Evolutionary conservation across 257 asterid genomes (phyloP).

Genomic region (Galeopsis tetrahit): DNA sequence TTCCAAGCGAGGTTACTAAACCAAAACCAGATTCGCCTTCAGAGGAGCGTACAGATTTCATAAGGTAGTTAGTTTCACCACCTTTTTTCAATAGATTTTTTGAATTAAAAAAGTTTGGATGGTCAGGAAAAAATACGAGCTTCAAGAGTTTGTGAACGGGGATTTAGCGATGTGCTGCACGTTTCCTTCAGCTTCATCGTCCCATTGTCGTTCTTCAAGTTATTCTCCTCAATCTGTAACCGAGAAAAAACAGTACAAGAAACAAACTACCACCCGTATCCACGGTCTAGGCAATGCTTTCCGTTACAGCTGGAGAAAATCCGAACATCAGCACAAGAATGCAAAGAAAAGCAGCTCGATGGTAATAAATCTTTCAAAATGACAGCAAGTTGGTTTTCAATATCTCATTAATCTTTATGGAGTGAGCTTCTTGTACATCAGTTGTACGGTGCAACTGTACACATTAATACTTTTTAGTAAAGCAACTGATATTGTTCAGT

Average conservation of each 20-base stretch:
- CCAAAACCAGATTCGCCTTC: conserved; percentile 71
- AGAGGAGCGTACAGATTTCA: conserved; percentile 88
- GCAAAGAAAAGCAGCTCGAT: conserved; percentile 63
- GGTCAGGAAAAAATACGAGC: conserved; percentile 86
- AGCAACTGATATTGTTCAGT: too few species aligned
- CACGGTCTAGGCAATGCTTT: conserved; percentile 74
- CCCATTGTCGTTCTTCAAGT: conserved; percentile 45
- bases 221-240: conserved; percentile 36
- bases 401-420: background rate
- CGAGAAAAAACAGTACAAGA: conserved; percentile 57
- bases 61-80: conserved; percentile 50
- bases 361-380: conserved; percentile 34
- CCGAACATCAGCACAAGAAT: conserved; percentile 47
- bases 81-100: background rate
- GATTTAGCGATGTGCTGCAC: conserved; percentile 51
- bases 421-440: too few species aligned
- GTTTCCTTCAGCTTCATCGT: conserved; percentile 48
- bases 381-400: background rate
- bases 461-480: too few species aligned
- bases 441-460: too few species aligned
- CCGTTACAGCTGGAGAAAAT: conserved; percentile 79
- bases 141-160: conserved; percentile 59
- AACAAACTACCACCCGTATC: conserved; percentile 55
- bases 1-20: conserved; percentile 62
- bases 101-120: conserved; percentile 12